These are phyloP conservation scores for Crithidia mellificae DNA, from an alignment of 208 protist genomes.

Conservation along the genomic window DNA sequence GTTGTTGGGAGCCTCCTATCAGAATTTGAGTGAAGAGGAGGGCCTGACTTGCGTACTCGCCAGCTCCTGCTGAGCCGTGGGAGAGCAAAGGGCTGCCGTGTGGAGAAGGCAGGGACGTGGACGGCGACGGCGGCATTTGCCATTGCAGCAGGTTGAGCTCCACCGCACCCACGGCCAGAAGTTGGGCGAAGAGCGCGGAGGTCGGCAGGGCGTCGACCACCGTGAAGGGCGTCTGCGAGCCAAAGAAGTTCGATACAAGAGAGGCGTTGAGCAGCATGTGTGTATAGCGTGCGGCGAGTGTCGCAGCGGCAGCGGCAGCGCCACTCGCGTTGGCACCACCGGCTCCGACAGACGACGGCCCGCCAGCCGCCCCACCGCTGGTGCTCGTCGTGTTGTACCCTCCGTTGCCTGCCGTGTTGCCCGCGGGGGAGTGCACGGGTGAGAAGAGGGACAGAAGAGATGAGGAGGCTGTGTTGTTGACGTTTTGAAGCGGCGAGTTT, in stretches of 20 bases:
- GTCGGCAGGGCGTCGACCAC: conserved; percentile 47
- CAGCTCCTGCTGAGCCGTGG: no score
- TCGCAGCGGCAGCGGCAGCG: background rate
- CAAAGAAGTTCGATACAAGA: conserved; percentile 69
- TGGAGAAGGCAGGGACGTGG: background rate
- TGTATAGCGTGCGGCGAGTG: conserved; percentile 22
- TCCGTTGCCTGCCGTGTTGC: no score
- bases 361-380: background rate
- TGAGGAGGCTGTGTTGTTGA: background rate
- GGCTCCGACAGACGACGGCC: background rate
- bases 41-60: no score
- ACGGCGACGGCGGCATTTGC: background rate
- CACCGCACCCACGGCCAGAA: conserved; percentile 67
- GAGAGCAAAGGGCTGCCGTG: background rate
- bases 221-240: conserved; percentile 69
- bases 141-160: conserved; percentile 48
- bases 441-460: conserved; percentile 1
- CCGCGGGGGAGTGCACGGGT: no score
- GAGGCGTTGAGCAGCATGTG: conserved; percentile 43
- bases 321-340: background rate
- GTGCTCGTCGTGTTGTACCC: conserved; percentile 3
- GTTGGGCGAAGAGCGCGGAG: conserved; percentile 55
- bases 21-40: background rate
- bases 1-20: background rate
- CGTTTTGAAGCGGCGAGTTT: background rate